phyloP scores from a whole-genome alignment of 768 basidiomycete genomes.

The Pisolithus albus region DNA sequence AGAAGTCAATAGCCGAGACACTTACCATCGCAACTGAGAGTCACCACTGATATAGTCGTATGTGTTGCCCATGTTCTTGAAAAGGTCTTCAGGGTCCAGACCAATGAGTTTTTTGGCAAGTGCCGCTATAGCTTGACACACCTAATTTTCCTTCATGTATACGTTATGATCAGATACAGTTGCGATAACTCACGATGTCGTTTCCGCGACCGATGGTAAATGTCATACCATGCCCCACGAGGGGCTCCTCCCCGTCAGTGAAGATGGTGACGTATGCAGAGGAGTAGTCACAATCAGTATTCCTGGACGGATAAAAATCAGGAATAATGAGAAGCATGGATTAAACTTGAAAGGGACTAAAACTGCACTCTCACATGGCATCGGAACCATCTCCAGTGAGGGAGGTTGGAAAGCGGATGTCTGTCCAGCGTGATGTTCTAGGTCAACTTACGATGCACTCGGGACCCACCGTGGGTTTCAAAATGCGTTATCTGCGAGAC shows the following conservation, averaged over 20 bases:
- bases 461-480: slow-evolving; percentile 49
- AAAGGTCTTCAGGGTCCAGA: slow-evolving; percentile 73
- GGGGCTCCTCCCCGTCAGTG: slow-evolving; percentile 55
- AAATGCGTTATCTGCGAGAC: slow-evolving; percentile 45
- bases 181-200: slow-evolving; percentile 59
- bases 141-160: slow-evolving; percentile 27
- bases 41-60: slow-evolving; percentile 87
- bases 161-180: neutral
- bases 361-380: slow-evolving; percentile 60
- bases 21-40: slow-evolving; percentile 85
- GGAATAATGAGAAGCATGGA: neutral
- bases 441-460: neutral
- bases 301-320: slow-evolving; percentile 43
- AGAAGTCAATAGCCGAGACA: neutral
- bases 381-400: slow-evolving; percentile 89
- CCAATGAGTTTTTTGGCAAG: slow-evolving; percentile 80
- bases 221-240: slow-evolving; percentile 89
- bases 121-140: slow-evolving; percentile 74
- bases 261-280: slow-evolving; percentile 82
- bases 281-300: slow-evolving; percentile 93
- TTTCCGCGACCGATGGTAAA: slow-evolving; percentile 94
- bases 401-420: slow-evolving; percentile 90
- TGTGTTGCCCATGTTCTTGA: slow-evolving; percentile 84
- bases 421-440: slow-evolving; percentile 30
- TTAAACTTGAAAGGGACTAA: neutral